Conservation (phyloP, 2,329 filamentous ascomycete species). For the Conoideocrella luteorostrata region DNA sequence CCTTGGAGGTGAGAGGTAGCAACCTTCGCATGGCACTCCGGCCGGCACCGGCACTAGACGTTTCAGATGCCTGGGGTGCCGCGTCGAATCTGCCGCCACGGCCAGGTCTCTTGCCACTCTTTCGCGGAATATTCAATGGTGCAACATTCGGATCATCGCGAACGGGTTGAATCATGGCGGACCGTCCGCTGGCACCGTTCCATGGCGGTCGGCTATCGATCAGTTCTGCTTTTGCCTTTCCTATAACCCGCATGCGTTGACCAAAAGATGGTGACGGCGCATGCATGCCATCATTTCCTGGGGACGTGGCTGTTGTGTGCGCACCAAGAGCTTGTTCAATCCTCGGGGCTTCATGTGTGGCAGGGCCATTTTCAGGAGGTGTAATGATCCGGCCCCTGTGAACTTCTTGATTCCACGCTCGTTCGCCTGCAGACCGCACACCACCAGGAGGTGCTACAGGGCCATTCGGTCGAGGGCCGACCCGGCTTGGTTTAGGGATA, state of each 20-base stretch:
- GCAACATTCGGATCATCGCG: slow-evolving; percentile 51
- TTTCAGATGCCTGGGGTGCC: slow-evolving; percentile 26
- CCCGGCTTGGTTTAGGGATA: neutral
- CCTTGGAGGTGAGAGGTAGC: slow-evolving; percentile 13
- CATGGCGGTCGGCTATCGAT: slow-evolving; percentile 51
- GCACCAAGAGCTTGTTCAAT: neutral
- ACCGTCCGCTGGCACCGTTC: slow-evolving; percentile 67
- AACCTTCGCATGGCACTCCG: slow-evolving; percentile 28
- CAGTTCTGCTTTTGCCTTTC: slow-evolving; percentile 29
- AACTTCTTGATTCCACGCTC: slow-evolving; percentile 3
- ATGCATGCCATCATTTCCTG: slow-evolving; percentile 16
- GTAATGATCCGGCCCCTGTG: neutral
- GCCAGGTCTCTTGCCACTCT: slow-evolving; percentile 37
- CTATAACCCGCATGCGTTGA: slow-evolving; percentile 26
- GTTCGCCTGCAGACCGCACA: neutral
- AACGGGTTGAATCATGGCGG: slow-evolving; percentile 56
- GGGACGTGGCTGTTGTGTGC: slow-evolving; percentile 17
- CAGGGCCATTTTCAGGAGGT: neutral
- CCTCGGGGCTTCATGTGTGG: neutral
- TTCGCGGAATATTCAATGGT: slow-evolving; percentile 50
- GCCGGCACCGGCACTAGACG: slow-evolving; percentile 16
- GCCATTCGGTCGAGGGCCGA: neutral
- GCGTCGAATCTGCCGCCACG: slow-evolving; percentile 10
- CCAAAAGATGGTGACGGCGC: slow-evolving; percentile 24
- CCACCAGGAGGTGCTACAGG: neutral